Evolutionary conservation across 768 basidiomycete species (phyloP).

Genomic region (Dacryopinax primogenitus): DNA sequence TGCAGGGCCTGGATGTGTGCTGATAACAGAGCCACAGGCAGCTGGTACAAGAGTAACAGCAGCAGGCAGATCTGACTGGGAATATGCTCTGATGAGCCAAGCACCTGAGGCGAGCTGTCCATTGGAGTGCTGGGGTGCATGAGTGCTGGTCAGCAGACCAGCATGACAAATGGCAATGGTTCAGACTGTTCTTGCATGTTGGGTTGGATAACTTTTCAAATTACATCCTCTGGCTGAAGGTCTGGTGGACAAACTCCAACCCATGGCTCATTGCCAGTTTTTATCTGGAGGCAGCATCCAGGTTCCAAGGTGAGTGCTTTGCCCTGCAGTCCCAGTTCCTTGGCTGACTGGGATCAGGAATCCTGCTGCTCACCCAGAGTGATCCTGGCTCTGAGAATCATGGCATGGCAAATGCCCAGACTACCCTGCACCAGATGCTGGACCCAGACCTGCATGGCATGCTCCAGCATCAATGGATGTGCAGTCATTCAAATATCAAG

Average conservation of each 20-base stretch:
- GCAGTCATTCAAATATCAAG: constrained; percentile 31
- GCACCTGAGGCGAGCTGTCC: constrained; percentile 24
- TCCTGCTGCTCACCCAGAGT: constrained; percentile 35
- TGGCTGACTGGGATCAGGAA: constrained; percentile 18
- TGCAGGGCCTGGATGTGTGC: neutral
- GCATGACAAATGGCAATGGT: constrained; percentile 37
- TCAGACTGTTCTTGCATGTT: constrained; percentile 27
- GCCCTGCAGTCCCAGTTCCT: constrained; percentile 20
- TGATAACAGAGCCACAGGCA: neutral
- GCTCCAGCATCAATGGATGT: constrained; percentile 33
- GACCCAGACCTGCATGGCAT: constrained; percentile 31
- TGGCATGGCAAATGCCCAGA: constrained; percentile 36
- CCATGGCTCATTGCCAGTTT: neutral
- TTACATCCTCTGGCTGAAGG: neutral
- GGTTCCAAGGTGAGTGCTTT: constrained; percentile 21
- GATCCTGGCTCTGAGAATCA: constrained; percentile 36
- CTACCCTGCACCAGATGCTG: constrained; percentile 28
- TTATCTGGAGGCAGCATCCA: neutral
- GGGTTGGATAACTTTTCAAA: constrained; percentile 22
- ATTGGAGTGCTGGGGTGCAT: constrained; percentile 34
- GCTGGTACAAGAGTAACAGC: neutral
- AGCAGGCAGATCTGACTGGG: neutral
- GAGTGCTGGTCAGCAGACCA: constrained; percentile 33
- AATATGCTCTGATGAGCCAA: constrained; percentile 14
- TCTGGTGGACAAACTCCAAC: constrained; percentile 6